These are phyloP conservation scores for Penicillium flavigenum DNA, from an alignment of 495 filamentous ascomycete genomes.

Conservation along the genomic window DNA sequence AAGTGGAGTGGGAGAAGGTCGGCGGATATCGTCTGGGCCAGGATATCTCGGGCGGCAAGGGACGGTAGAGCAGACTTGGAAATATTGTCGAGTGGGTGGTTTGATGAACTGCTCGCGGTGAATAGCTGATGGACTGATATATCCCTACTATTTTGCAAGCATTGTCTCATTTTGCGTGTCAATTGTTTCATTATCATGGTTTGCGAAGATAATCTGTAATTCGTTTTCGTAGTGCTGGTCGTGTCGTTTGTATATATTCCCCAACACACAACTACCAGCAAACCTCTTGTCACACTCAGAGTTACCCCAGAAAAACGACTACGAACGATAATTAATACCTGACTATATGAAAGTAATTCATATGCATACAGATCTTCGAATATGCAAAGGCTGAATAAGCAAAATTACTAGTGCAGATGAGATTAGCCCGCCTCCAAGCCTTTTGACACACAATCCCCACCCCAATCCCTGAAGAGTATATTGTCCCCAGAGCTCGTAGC, in stretches of 20 bases:
- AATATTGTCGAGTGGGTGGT: constrained; percentile 3
- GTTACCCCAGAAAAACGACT: too few relatives aligned
- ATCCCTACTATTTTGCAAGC: constrained; percentile 13
- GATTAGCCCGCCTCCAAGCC: constrained; percentile 3
- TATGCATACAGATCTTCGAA: neutral
- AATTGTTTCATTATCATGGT: neutral
- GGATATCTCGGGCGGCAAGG: constrained; percentile 55
- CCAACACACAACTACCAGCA: neutral
- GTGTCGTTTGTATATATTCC: neutral
- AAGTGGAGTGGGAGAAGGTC: constrained; percentile 99
- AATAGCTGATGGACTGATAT: constrained; percentile 13
- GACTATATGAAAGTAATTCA: neutral
- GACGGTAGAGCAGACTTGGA: constrained; percentile 27
- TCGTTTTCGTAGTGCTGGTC: neutral
- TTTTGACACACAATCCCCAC: constrained; percentile 14
- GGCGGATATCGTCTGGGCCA: constrained; percentile 85
- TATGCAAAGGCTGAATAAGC: constrained; percentile 21
- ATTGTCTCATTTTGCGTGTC: constrained; percentile 6
- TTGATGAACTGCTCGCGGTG: constrained; percentile 8
- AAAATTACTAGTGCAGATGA: constrained; percentile 7
- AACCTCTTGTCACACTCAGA: neutral
- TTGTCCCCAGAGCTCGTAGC: neutral
- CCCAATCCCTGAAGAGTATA: neutral
- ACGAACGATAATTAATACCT: too few relatives aligned
- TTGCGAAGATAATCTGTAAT: neutral